Evolutionary conservation across 2,329 filamentous ascomycete species (phyloP), one percentile per base, ranked within the genome.

Genomic region (Aspergillus cejpii): DNA sequence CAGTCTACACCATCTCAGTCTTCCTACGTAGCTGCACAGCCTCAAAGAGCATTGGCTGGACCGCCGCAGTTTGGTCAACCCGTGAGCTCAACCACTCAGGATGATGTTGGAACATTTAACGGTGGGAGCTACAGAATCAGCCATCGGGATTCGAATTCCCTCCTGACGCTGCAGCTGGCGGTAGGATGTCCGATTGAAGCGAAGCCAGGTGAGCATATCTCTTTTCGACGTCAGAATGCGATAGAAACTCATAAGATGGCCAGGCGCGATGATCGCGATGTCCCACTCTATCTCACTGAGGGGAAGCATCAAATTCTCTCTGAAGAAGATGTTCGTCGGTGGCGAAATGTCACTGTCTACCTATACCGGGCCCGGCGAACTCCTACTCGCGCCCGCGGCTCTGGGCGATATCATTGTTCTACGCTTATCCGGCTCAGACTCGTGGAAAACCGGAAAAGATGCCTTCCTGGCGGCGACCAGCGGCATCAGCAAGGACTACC

Each of bases 61-160:
- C 71, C 72, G 0, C 69, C 75, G 2, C 48, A 71, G 2, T 62
- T 65, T 27, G 70, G 69, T 2, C 77, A 84, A 45, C 89, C 91
- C 52, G 64, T 74, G 0, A 68, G 69, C 24, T 72, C 81, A 2
- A 79, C 83, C 0, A 76, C 78, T 1, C 74, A 80, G 23, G 92
- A 97, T 65, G 90, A 95, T 56, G 80, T 94, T 1, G 92, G 92
- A n/a, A 92, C 85, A 0, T 98, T 97, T 74, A 97, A 97, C 63
- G 92, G 92, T 12, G 92, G 92, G 10, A 91, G 86, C 61, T 98
- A 91, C 64, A 79, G 92, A 34, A 89, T 97, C 62, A 92, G 87
- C 59, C 92, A 98, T 62, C 78, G 92, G 17, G 89, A 96, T 65
- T 84, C 81, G 47, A 98, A 97, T 65, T 89, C 86, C 1, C 84